Base-by-base conservation (phyloP, 1,284 basidiomycete genomes). In the Puccinia horiana region DNA sequence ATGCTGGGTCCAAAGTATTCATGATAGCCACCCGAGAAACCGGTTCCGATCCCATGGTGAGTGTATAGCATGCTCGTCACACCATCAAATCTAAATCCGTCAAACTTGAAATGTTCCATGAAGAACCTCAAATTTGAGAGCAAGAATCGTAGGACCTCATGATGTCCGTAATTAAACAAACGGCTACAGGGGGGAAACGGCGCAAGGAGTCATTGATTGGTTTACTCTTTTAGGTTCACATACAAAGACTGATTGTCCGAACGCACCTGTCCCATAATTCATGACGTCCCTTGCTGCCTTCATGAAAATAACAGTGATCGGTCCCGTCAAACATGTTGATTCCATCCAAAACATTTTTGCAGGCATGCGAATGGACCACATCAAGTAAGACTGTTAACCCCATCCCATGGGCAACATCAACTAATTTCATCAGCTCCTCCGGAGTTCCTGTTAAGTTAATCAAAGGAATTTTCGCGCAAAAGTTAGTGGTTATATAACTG, bases 11-110 rank as follows among this genome's bases (percentile, higher is more conserved):
- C 96, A 87, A 98, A 99, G 88, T 99, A 99, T 88, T 99, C 96
- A 86, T 98, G 94, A 88, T 99, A 99, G 8, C 93, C 95, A 35
- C 96, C 96, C 67, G 94, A 96, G 88, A 99, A 99, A 2, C 96
- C 96, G 2, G 95, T 92, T 23, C 96, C 96, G 85, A 98, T 98
- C 29, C 96, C 96, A 87, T 99, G 96, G 86, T 99, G 96, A 47
- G 90, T 88, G 88, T 98, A 99, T 92, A 99, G 95, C 94, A 99
- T 98, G 85, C 94, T 96, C 4, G 96, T 99, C 61, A 99, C 96
- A 58, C 96, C 96, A 85, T 99, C 96, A 87, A 99, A 99, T 67
- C 96, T 89, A 91, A 98, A 99, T 4, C 96, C 96, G 85, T 98
- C 96, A 86, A 99, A 98, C 84, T 91, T 91, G 88, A 93, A 98